Percentiles rank a stretch among this genome's conserved stretches.
phyloP scores from a whole-genome alignment of 192 early-diverging fungal genomes.

The Linnemannia zychae region DNA sequence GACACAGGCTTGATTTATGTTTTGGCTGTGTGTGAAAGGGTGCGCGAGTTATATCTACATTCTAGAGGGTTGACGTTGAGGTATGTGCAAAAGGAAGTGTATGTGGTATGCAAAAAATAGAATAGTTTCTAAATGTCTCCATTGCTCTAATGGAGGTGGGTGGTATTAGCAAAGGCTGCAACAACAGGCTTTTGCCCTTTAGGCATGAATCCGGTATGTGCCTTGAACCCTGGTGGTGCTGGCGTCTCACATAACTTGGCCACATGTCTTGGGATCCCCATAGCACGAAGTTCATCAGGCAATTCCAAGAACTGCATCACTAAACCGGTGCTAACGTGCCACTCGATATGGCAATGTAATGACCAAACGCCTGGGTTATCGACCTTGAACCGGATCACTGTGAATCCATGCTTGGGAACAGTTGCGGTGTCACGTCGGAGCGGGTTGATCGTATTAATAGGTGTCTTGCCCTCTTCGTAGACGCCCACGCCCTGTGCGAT shows the following conservation, averaged over 20 bases:
- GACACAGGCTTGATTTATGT: not conserved
- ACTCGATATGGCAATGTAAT: constrained; percentile 66
- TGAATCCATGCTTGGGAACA: constrained; percentile 48
- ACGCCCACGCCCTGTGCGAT: constrained; percentile 55
- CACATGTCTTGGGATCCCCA: constrained; percentile 51
- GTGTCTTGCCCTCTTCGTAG: constrained; percentile 43
- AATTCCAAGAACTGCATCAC: constrained; percentile 57
- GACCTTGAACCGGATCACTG: constrained; percentile 57
- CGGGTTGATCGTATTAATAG: constrained; percentile 48
- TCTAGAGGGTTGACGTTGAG: not conserved
- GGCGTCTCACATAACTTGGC: constrained; percentile 49
- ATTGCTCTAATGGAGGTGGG: not conserved
- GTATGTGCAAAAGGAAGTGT: not conserved
- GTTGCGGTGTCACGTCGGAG: constrained; percentile 57
- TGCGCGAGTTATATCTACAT: not conserved
- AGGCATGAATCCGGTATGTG: constrained; percentile 38
- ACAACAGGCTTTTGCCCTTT: not conserved
- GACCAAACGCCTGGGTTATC: constrained; percentile 65
- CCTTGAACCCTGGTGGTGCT: constrained; percentile 35
- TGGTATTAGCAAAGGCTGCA: not conserved
- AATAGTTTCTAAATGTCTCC: not conserved
- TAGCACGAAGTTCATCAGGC: constrained; percentile 48
- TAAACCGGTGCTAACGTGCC: constrained; percentile 64
- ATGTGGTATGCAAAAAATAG: not conserved
- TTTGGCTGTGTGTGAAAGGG: not conserved